phyloP scores from a whole-genome alignment of 768 basidiomycete species.

The Rhodotorula sphaerocarpa region DNA sequence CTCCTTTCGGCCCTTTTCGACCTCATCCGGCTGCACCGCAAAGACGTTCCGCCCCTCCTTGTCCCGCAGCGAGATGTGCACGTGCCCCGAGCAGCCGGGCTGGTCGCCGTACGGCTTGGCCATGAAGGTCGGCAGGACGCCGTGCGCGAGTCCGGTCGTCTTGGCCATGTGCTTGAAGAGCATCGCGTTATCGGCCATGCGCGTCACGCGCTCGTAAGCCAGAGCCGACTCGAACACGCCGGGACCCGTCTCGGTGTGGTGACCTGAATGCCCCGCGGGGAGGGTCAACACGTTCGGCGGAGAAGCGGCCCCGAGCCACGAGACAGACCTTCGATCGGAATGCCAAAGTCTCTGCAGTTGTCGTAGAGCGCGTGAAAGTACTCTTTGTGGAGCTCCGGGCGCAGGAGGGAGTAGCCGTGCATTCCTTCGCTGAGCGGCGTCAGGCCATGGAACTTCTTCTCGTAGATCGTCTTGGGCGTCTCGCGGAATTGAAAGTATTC shows the following conservation, averaged over 20 bases:
- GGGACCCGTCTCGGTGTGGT: slow-evolving; percentile 72
- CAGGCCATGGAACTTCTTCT: slow-evolving; percentile 69
- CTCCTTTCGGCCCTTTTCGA: slow-evolving; percentile 54
- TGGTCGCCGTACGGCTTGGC: slow-evolving; percentile 51
- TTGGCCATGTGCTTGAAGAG: slow-evolving; percentile 89
- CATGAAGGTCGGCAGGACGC: slow-evolving; percentile 83
- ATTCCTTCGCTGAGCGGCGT: slow-evolving; percentile 85
- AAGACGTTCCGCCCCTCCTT: slow-evolving; percentile 66
- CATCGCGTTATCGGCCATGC: slow-evolving; percentile 85
- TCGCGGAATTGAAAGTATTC: slow-evolving; percentile 59
- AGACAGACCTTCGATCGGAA: slow-evolving; percentile 79
- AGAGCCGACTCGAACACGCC: slow-evolving; percentile 56
- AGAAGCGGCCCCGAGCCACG: background rate
- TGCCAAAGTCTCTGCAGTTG: slow-evolving; percentile 58
- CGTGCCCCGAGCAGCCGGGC: slow-evolving; percentile 92
- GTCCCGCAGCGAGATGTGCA: slow-evolving; percentile 78
- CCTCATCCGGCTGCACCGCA: slow-evolving; percentile 57
- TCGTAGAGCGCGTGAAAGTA: slow-evolving; percentile 90
- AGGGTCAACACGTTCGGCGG: background rate
- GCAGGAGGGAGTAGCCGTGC: slow-evolving; percentile 86
- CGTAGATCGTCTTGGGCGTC: slow-evolving; percentile 62
- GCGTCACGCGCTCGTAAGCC: slow-evolving; percentile 65
- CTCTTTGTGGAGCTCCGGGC: slow-evolving; percentile 57
- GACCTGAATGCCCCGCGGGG: background rate
- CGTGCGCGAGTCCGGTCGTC: slow-evolving; percentile 79